These are phyloP conservation scores for Nannochloropsis salina DNA, from an alignment of 108 stramenopile genomes.

Conservation along the genomic window DNA sequence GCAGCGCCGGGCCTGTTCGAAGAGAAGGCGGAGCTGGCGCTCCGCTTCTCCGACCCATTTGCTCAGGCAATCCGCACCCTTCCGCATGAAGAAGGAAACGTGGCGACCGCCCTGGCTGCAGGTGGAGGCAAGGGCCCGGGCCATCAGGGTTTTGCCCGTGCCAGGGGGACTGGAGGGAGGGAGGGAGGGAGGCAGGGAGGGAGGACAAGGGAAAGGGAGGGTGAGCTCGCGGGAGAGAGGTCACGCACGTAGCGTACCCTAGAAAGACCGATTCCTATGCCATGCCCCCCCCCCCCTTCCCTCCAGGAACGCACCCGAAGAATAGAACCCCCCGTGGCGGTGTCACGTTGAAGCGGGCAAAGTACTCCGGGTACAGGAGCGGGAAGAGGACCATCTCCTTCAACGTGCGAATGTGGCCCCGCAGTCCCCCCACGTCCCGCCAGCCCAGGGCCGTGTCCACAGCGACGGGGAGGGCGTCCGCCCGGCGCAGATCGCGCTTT, in stretches of 20 bases:
- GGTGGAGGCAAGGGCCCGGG: conserved; percentile 45
- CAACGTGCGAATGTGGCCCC: conserved; percentile 37
- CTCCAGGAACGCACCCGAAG: neutral
- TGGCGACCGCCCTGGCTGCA: conserved; percentile 44
- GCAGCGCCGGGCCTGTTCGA: conserved; percentile 42
- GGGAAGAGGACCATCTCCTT: conserved; percentile 53
- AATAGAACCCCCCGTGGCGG: conserved; percentile 46
- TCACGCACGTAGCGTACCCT: too few relatives aligned
- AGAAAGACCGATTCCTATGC: too few relatives aligned
- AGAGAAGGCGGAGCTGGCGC: conserved; percentile 51
- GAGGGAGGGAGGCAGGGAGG: neutral
- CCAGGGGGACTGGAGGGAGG: conserved; percentile 39
- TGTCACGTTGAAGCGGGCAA: conserved; percentile 22
- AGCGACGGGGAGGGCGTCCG: conserved; percentile 39
- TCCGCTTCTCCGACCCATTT: conserved; percentile 53
- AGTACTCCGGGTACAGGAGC: conserved; percentile 46
- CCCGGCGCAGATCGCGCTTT: conserved; percentile 28
- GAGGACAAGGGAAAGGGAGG: neutral
- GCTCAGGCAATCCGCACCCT: conserved; percentile 33
- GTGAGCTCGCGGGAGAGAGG: neutral
- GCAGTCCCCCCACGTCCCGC: conserved; percentile 33
- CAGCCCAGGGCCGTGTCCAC: conserved; percentile 31
- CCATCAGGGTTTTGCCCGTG: conserved; percentile 47
- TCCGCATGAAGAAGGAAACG: conserved; percentile 51
- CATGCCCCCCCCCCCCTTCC: too few relatives aligned